These are phyloP conservation scores for Lomentospora prolificans DNA, from an alignment of 2,329 filamentous ascomycete species.

Conservation along the genomic window DNA sequence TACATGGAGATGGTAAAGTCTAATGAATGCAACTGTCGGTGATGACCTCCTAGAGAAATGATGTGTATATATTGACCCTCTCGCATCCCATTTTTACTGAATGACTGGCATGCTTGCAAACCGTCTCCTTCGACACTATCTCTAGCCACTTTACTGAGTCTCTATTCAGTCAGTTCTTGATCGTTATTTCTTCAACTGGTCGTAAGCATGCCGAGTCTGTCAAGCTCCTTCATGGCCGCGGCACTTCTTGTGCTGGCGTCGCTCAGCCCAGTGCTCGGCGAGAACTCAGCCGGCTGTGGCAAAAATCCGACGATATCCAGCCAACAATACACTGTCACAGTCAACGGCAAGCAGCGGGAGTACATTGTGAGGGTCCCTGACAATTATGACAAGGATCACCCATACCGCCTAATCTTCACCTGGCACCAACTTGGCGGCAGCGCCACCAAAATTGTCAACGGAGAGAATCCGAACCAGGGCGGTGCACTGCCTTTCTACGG, in stretches of 20 bases:
- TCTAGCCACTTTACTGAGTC: neutral
- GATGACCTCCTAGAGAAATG: neutral
- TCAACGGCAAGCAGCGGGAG: slow-evolving; percentile 26
- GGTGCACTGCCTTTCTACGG: slow-evolving; percentile 24
- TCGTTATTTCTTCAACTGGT: neutral
- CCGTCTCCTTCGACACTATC: neutral
- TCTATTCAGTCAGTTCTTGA: too few relatives aligned
- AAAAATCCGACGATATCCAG: slow-evolving; percentile 20
- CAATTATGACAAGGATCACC: slow-evolving; percentile 16
- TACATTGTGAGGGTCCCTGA: slow-evolving; percentile 28
- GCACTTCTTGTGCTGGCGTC: neutral
- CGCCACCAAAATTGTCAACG: slow-evolving; percentile 25
- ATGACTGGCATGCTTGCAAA: neutral
- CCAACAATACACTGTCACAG: slow-evolving; percentile 20
- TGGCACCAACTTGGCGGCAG: slow-evolving; percentile 29
- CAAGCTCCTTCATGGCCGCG: neutral
- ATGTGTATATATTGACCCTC: neutral
- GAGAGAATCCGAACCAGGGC: slow-evolving; percentile 17
- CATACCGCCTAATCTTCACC: slow-evolving; percentile 20
- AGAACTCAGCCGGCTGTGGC: slow-evolving; percentile 22
- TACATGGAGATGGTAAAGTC: too few relatives aligned
- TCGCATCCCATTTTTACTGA: neutral
- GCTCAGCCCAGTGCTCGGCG: neutral
- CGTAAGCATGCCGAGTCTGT: neutral
- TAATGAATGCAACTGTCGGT: too few relatives aligned